Evolutionary conservation across 2,329 filamentous ascomycete genomes (phyloP), one percentile per base, ranked within the genome.

Genomic region (Amylocarpus encephaloides): DNA sequence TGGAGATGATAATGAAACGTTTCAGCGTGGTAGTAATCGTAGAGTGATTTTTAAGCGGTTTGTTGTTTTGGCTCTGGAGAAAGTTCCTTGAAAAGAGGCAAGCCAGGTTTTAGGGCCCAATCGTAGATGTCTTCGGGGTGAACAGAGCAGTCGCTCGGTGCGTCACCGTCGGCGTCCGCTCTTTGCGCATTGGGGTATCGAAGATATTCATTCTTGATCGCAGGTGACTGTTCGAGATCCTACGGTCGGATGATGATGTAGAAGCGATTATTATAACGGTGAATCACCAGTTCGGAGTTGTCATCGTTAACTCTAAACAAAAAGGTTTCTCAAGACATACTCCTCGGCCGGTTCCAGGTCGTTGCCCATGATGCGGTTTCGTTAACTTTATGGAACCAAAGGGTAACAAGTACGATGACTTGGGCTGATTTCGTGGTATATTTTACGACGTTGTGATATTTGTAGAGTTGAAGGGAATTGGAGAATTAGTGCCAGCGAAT

Each of bases 61-160:
- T 55, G 26, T 32, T 49, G 45, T 33, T 54, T 44, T 49, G 55
- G 52, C 6, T 19, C 50, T 49, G 50, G 50, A 48, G 49, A 49
- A 35, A 54, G 22, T 43, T 19, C 40, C 44, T 49, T 35, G 40
- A 58, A 58, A 26, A 51, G 46, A 12, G 49, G 49, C 18, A 49
- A 33, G 48, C 51, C 52, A 7, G 53, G 54, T 10, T 52, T 32
- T 10, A 59, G 41, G 19, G 50, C 48, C 56, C 52, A 57, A 32
- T 41, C 50, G 41, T 59, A 53, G 49, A 59, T 53, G 41, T 55
- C 52, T 36, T 59, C 56, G 19, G 43, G 47, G 19, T 30, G 33
- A 34, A 33, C 26, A 38, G 29, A 29, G 42, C 43, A 36, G 34
- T 36, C 43, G 9, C 38, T 54, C 12, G 49, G n/a, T 29, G 42